Percentiles rank a stretch among this genome's conserved stretches.
These are phyloP conservation scores for Taxillus chinensis DNA, from an alignment of 164 flowering plant species.

Conservation along the genomic window DNA sequence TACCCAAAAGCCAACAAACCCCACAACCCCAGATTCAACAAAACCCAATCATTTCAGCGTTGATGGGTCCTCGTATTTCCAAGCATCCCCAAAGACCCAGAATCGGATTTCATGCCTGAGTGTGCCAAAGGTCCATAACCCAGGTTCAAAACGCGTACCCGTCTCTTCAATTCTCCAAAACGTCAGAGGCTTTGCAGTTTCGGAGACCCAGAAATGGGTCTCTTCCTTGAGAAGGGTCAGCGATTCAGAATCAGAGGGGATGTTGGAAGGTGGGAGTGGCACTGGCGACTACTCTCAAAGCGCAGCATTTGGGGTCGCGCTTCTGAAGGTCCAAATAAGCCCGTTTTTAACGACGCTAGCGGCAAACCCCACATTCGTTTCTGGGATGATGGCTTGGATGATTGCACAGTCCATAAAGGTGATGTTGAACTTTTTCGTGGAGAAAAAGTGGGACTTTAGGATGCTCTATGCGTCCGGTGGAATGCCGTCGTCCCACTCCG, in stretches of 20 bases:
- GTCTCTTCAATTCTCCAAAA: slow-evolving; percentile 24
- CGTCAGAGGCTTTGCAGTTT: slow-evolving; percentile 20
- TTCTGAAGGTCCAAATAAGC: slow-evolving; percentile 52
- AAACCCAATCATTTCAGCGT: slow-evolving; percentile 8
- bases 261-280: not conserved
- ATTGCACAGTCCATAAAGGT: slow-evolving; percentile 63
- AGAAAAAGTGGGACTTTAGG: slow-evolving; percentile 75
- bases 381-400: slow-evolving; percentile 59
- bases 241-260: slow-evolving; percentile 10
- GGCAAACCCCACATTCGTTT: slow-evolving; percentile 73
- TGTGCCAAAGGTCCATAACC: slow-evolving; percentile 5
- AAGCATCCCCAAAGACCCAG: slow-evolving; percentile 9
- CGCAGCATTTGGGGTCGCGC: slow-evolving; percentile 55
- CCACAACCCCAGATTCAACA: slow-evolving; percentile 1
- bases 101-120: not conserved
- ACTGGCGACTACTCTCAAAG: slow-evolving; percentile 26
- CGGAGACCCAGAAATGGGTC: slow-evolving; percentile 21
- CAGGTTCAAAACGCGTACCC: slow-evolving; percentile 19
- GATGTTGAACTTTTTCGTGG: slow-evolving; percentile 58
- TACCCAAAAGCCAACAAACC: slow-evolving; percentile 4
- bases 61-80: too few species aligned
- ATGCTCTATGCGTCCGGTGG: slow-evolving; percentile 73
- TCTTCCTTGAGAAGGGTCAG: slow-evolving; percentile 11
- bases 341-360: slow-evolving; percentile 64
- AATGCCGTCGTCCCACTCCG: slow-evolving; percentile 92